A percentile compares a stretch with the other conserved stretches of the same genome.
phyloP scores from a whole-genome alignment of 1,284 basidiomycete genomes.

The Cutaneotrichosporon sp. region DNA sequence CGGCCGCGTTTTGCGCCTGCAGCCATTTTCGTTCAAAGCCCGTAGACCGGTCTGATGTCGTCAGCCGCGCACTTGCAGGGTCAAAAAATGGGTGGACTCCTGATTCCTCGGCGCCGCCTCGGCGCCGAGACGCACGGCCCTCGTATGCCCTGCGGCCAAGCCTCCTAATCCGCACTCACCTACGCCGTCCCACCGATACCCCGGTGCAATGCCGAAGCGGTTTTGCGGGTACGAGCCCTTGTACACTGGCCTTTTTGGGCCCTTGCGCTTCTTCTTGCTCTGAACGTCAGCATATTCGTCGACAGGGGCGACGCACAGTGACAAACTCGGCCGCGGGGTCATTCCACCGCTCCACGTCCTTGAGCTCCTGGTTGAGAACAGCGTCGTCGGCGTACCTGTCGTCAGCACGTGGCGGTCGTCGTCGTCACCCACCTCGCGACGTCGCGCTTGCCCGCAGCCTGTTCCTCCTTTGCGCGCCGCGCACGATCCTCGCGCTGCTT shows the following conservation, averaged over 20 bases:
- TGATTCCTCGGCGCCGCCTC: background rate
- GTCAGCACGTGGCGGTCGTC: no score
- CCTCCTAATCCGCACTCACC: no score
- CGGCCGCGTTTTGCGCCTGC: slow-evolving; percentile 69
- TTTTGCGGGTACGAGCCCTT: slow-evolving; percentile 87
- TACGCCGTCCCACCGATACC: slow-evolving; percentile 95
- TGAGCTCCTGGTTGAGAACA: slow-evolving; percentile 76
- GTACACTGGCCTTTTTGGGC: slow-evolving; percentile 78
- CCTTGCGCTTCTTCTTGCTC: slow-evolving; percentile 59
- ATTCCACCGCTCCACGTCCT: slow-evolving; percentile 77
- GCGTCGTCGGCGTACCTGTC: slow-evolving; percentile 68
- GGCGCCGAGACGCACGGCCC: no score
- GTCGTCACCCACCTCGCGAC: slow-evolving; percentile 67
- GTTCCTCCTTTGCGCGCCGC: slow-evolving; percentile 58
- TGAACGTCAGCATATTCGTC: slow-evolving; percentile 12
- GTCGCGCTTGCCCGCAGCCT: slow-evolving; percentile 60
- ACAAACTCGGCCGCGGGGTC: slow-evolving; percentile 92
- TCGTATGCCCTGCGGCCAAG: no score
- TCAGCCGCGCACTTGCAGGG: no score
- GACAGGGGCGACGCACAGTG: slow-evolving; percentile 57
- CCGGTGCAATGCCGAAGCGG: slow-evolving; percentile 88
- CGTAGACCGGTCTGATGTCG: slow-evolving; percentile 75
- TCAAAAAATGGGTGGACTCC: no score
- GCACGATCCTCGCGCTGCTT: slow-evolving; percentile 76
- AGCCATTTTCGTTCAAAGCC: slow-evolving; percentile 92